phyloP scores from a whole-genome alignment of 345 rosid genomes.

The Brassica napus region Da-Ae NC_063442.1:23376001-23376500 shows the following conservation, averaged over 20 bases:
- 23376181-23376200: neutral
- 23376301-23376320: neutral
- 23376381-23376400: neutral
- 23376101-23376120: neutral
- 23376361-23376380: neutral
- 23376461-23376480: neutral
- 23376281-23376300: neutral
- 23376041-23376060: neutral
- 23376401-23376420: neutral
- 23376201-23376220: neutral
- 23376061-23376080: too few relatives aligned
- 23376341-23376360: neutral
- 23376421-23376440: neutral
- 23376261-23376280: neutral
- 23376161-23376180: neutral
- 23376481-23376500: neutral
- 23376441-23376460: neutral
- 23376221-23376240: neutral
- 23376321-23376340: neutral
- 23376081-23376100: too few relatives aligned
- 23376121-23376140: neutral
- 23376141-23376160: neutral
- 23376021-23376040: neutral
- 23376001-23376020: neutral
- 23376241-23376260: neutral